Conservation (phyloP, 192 early-diverging fungal genomes). For the Linnemannia hyalina region DNA sequence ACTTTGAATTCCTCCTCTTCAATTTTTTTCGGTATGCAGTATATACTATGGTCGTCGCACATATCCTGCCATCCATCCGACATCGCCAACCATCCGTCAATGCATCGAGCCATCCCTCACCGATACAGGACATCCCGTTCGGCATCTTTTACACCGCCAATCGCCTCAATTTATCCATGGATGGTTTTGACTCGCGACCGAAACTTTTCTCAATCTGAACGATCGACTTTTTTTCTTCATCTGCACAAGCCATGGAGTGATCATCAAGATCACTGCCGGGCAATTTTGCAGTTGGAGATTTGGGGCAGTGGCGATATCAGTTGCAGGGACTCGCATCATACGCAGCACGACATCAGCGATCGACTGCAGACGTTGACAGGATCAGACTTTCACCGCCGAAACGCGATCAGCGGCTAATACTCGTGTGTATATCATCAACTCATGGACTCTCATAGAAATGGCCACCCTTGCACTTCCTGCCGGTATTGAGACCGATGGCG, state of each 20-base stretch:
- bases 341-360: not conserved
- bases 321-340: not conserved
- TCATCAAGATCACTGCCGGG: not conserved
- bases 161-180: not conserved
- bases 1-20: constrained; percentile 34
- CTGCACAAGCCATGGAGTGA: not conserved
- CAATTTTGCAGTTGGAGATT: not conserved
- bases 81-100: constrained; percentile 10
- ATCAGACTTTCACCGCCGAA: not conserved
- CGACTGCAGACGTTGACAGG: not conserved
- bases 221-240: not conserved
- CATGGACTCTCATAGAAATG: constrained; percentile 46
- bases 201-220: not conserved
- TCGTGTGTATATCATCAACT: not conserved
- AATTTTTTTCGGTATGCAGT: constrained; percentile 39
- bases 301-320: not conserved
- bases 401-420: not conserved
- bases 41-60: not conserved
- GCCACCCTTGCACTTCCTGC: constrained; percentile 68
- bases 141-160: not conserved
- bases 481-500: constrained; percentile 68
- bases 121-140: not conserved
- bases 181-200: not conserved
- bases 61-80: constrained; percentile 23
- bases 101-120: not conserved